phyloP scores from a whole-genome alignment of 2,329 filamentous ascomycete genomes.

The Cladorrhinum sp. region DNA sequence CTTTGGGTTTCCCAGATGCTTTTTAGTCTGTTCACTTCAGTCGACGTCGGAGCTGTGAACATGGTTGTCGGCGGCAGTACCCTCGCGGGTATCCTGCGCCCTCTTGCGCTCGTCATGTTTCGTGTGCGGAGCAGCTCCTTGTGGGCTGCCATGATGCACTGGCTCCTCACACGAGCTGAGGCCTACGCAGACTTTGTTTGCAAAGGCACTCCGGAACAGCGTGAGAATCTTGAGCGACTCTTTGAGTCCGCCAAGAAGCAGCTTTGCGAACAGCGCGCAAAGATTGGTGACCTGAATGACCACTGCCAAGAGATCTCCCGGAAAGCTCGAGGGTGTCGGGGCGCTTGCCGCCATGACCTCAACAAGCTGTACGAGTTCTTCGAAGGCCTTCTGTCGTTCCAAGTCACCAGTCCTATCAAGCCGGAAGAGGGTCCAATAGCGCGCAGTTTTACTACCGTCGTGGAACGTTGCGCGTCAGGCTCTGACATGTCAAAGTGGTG shows the following conservation, averaged over 20 bases:
- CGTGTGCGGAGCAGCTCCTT: not conserved
- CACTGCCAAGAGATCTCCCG: not conserved
- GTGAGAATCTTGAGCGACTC: not conserved
- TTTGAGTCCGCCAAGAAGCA: not conserved
- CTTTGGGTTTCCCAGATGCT: not conserved
- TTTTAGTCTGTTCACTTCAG: not conserved
- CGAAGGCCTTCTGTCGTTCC: not conserved
- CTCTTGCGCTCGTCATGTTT: not conserved
- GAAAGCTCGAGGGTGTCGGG: not conserved
- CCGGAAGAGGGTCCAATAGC: constrained; percentile 6
- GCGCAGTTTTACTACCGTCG: not conserved
- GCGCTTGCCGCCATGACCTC: not conserved
- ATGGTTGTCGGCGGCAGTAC: not conserved
- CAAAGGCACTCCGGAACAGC: constrained; percentile 1
- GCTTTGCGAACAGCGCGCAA: constrained; percentile 2
- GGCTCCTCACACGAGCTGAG: not conserved
- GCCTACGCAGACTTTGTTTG: constrained; percentile 16
- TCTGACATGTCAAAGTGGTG: not conserved
- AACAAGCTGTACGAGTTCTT: not conserved
- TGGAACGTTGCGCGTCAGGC: not conserved
- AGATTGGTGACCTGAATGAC: constrained; percentile 6
- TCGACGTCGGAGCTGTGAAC: not conserved
- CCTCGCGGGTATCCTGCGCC: not conserved
- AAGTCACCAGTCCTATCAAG: not conserved
- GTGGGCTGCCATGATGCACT: not conserved